Conservation (phyloP, 225 moss, liverwort and hornwort genomes). For the Pleurozium schreberi region DNA sequence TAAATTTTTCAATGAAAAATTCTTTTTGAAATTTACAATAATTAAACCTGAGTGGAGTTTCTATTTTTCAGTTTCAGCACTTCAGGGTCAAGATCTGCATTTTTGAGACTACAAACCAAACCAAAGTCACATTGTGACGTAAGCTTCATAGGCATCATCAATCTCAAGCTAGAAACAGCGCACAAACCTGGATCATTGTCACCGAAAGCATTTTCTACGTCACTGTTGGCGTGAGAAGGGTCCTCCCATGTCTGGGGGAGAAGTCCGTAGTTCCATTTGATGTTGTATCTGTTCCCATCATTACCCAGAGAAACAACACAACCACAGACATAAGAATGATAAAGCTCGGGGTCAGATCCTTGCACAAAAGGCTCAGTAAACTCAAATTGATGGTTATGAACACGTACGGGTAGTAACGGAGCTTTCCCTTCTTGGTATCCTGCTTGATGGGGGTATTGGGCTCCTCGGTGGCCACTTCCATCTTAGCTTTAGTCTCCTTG, state of each 20-base stretch:
- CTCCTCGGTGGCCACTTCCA: slow-evolving; percentile 85
- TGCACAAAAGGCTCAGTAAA: neutral
- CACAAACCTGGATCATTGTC: slow-evolving; percentile 77
- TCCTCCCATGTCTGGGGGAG: slow-evolving; percentile 92
- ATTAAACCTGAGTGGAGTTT: neutral
- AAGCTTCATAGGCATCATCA: neutral
- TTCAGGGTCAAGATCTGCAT: neutral
- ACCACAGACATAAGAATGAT: neutral
- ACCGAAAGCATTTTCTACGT: slow-evolving; percentile 63
- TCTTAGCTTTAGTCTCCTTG: slow-evolving; percentile 70
- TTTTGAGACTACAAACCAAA: neutral
- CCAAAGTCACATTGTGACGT: neutral
- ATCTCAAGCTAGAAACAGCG: neutral
- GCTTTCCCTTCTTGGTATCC: slow-evolving; percentile 88
- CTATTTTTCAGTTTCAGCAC: neutral
- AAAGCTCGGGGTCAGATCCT: neutral
- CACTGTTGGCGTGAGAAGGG: slow-evolving; percentile 60
- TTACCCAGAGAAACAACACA: neutral
- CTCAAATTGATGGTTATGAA: neutral
- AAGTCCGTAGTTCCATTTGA: slow-evolving; percentile 89
- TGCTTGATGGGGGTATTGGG: slow-evolving; percentile 84
- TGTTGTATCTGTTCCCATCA: slow-evolving; percentile 54
- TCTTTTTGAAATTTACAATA: neutral
- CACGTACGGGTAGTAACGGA: slow-evolving; percentile 74
- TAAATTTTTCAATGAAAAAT: too few species aligned